Conservation (phyloP, 306 rosid genomes). For the Medicago lupulina region DNA sequence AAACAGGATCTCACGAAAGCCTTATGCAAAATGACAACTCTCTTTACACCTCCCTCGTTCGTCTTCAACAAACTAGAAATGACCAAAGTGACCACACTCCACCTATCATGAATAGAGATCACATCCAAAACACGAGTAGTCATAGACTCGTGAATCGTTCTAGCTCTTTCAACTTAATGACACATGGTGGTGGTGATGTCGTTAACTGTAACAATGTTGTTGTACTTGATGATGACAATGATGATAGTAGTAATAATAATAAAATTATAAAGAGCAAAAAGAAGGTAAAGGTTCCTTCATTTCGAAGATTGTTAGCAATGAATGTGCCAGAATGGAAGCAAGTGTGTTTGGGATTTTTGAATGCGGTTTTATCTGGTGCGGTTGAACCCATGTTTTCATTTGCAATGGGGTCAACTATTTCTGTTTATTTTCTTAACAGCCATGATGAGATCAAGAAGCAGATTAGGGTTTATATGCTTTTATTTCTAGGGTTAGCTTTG, state of each 20-base stretch:
- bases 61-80: slow-evolving; percentile 59
- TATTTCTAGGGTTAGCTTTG: slow-evolving; percentile 65
- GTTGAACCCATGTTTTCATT: slow-evolving; percentile 69
- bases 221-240: not conserved
- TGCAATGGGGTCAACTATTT: slow-evolving; percentile 67
- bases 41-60: slow-evolving; percentile 65
- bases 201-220: not conserved
- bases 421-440: slow-evolving; percentile 63
- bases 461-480: slow-evolving; percentile 54
- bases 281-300: slow-evolving; percentile 58
- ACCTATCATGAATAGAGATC: slow-evolving; percentile 48
- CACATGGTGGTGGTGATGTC: not conserved
- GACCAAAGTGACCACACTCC: slow-evolving; percentile 48
- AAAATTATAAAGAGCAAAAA: not conserved
- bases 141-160: slow-evolving; percentile 57
- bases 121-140: slow-evolving; percentile 30
- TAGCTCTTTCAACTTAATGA: slow-evolving; percentile 54
- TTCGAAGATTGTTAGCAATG: slow-evolving; percentile 67
- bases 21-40: slow-evolving; percentile 55
- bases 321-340: slow-evolving; percentile 90
- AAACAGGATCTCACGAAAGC: slow-evolving; percentile 68
- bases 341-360: slow-evolving; percentile 64
- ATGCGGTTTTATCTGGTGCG: slow-evolving; percentile 70
- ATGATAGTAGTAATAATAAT: not conserved
- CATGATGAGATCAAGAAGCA: slow-evolving; percentile 78